phyloP scores from a whole-genome alignment of 768 basidiomycete genomes.

The Pleurotus citrinopileatus region DNA sequence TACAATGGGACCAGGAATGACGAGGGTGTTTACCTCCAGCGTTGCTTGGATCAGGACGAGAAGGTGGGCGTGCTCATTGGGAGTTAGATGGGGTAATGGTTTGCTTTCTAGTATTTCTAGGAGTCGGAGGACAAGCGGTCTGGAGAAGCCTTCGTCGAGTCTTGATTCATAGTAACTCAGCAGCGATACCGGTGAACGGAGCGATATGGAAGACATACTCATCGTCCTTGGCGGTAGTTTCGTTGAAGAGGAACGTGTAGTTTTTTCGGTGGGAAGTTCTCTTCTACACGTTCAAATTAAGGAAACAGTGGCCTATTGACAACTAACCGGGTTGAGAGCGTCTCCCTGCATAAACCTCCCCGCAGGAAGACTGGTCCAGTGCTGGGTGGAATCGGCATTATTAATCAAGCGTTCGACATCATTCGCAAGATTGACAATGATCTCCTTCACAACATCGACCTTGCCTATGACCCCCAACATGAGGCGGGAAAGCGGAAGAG shows the following conservation, averaged over 20 bases:
- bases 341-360: slow-evolving; percentile 50
- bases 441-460: slow-evolving; percentile 78
- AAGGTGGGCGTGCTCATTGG: slow-evolving; percentile 81
- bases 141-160: slow-evolving; percentile 55
- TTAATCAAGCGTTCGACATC: slow-evolving; percentile 26
- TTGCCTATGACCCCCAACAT: too few species aligned
- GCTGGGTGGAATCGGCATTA: slow-evolving; percentile 18
- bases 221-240: slow-evolving; percentile 40
- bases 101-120: slow-evolving; percentile 60
- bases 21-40: slow-evolving; percentile 56
- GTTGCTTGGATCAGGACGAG: slow-evolving; percentile 85
- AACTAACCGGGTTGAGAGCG: slow-evolving; percentile 16
- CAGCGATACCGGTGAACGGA: too few species aligned
- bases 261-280: slow-evolving; percentile 32
- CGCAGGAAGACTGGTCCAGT: slow-evolving; percentile 52
- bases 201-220: slow-evolving; percentile 17
- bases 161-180: slow-evolving; percentile 28
- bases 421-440: slow-evolving; percentile 66
- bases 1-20: slow-evolving; percentile 3
- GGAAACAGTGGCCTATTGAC: too few species aligned
- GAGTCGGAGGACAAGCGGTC: slow-evolving; percentile 55
- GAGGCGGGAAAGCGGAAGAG: slow-evolving; percentile 11
- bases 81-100: slow-evolving; percentile 68
- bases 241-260: slow-evolving; percentile 55
- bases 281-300: too few species aligned